Conservation (phyloP, 768 basidiomycete genomes). For the Kwoniella shandongensis region DNA sequence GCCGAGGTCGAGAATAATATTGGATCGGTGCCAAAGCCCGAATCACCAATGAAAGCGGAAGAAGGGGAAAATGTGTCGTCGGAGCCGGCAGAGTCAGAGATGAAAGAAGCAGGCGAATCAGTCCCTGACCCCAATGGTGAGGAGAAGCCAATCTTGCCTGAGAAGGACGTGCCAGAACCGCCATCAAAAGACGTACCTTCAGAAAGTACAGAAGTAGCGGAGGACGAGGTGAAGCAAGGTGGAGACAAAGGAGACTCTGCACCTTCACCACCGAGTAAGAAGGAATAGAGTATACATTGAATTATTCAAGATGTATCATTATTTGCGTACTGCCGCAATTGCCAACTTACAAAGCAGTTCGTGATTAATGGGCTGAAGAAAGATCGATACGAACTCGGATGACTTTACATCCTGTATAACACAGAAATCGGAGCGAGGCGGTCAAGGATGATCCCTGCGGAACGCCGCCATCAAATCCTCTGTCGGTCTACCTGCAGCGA, state of each 20-base stretch:
- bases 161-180: constrained; percentile 3
- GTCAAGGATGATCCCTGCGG: constrained; percentile 11
- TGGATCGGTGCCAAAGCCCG: no score
- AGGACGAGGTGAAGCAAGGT: no score
- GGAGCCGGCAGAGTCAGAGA: not conserved
- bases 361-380: no score
- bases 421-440: no score
- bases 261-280: constrained; percentile 7
- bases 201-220: no score
- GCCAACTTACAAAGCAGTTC: no score
- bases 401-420: no score
- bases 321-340: no score
- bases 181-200: not conserved
- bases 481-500: constrained; percentile 9
- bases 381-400: no score
- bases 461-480: constrained; percentile 9
- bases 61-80: not conserved
- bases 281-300: not conserved
- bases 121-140: no score
- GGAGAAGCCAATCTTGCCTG: not conserved
- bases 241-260: not conserved
- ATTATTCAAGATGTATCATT: not conserved
- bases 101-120: no score
- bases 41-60: not conserved
- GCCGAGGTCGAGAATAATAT: not conserved